Conservation (phyloP, 2,329 filamentous ascomycete genomes). For the Pyrenochaeta sp. region DNA sequence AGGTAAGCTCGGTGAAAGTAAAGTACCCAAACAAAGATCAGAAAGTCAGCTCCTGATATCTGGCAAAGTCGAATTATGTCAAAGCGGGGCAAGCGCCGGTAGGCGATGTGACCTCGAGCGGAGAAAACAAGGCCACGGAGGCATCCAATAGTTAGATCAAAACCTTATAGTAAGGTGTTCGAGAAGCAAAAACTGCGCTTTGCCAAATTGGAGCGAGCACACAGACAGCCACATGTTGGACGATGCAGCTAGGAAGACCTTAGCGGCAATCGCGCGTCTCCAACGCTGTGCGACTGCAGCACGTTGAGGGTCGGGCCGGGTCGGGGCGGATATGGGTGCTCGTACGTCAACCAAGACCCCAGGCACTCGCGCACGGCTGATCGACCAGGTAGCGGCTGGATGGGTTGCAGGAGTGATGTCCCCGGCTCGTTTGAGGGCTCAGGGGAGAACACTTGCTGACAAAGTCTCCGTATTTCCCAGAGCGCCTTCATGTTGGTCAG, state of each 20-base stretch:
- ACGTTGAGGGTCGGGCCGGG: slow-evolving; percentile 40
- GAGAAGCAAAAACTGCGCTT: slow-evolving; percentile 15
- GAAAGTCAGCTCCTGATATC: slow-evolving; percentile 7
- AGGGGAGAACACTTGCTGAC: slow-evolving; percentile 13
- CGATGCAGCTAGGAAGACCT: slow-evolving; percentile 13
- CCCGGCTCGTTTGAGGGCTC: slow-evolving; percentile 21
- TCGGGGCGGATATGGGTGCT: slow-evolving; percentile 36
- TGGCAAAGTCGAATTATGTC: not conserved
- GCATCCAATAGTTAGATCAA: slow-evolving; percentile 21
- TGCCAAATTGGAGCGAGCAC: slow-evolving; percentile 10
- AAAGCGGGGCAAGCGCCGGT: slow-evolving; percentile 7
- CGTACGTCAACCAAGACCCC: slow-evolving; percentile 24
- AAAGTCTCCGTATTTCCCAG: slow-evolving; percentile 21
- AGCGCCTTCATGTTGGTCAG: slow-evolving; percentile 17
- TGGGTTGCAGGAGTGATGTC: slow-evolving; percentile 24
- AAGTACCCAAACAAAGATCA: slow-evolving; percentile 2
- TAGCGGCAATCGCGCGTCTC: slow-evolving; percentile 5
- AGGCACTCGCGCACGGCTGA: slow-evolving; percentile 34
- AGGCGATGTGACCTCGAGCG: slow-evolving; percentile 8
- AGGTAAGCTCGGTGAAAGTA: not conserved
- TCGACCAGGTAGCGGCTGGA: slow-evolving; percentile 35
- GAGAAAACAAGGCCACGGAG: slow-evolving; percentile 10
- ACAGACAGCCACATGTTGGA: slow-evolving; percentile 15
- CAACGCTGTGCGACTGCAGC: slow-evolving; percentile 22
- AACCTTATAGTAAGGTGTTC: slow-evolving; percentile 15